Base-by-base conservation (phyloP, 2,329 filamentous ascomycete species). In the Truncatella angustata region DNA sequence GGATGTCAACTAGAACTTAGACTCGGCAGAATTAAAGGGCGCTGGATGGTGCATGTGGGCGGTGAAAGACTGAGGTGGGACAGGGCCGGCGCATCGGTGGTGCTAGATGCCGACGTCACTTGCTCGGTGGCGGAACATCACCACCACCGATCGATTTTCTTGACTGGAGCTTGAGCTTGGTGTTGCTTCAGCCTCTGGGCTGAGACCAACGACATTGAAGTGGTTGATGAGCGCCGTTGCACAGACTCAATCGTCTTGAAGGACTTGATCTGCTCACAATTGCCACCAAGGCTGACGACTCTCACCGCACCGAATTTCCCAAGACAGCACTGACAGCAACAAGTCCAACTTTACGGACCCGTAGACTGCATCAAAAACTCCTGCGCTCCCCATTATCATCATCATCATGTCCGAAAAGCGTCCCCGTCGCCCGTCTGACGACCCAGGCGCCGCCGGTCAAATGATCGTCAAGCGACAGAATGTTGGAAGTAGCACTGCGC, bases 391-490 rank as follows among this genome's bases (percentile, higher is more conserved):
- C 10, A 11, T 43, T 43, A 54, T 24, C 16, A 39, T 4, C 36
- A 16, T 11, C 61, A 66, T n/a, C 54, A 97, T 96, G 92, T 82
- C 88, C 57, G 92, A 96, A 73, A 97, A 99, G 75, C 85, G 94
- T 66, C 88, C 91, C 75, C 85, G 94, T 67, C 88, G 91, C 54
- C 91, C 92, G n/a, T 86, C 89, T 56, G 87, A 88, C 61, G 88
- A 90, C 55, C 93, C 93, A 60, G 84, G 86, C 63, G 84, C 85
- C 21, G 49, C 39, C 37, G 85, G 86, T 45, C 90, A 96, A 71
- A 80, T 93, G 61, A 84, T 91, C 35, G 87, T 97, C 56, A 99
- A 97, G 77, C 82, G 93, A 68, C 91, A 93, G 69, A 96, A 94
- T 68, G 70, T 84, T 40, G 77, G 77, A 56, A 71, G 73, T 14